Conservation (phyloP, 495 filamentous ascomycete genomes). For the Pyrenula massariospora region DNA sequence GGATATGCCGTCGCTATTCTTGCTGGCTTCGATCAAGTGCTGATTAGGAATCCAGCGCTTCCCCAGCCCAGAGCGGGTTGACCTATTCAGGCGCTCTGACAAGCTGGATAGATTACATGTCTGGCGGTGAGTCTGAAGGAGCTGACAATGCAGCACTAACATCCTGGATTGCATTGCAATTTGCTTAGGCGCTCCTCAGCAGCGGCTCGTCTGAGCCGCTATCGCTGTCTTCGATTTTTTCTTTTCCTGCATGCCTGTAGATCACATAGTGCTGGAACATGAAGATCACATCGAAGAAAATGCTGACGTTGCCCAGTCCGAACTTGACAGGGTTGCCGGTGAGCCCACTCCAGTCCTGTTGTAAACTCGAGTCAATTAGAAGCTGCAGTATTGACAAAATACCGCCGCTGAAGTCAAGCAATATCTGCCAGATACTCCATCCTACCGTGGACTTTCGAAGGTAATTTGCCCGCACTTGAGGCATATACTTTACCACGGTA, state of each 20-base stretch:
- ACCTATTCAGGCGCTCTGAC: neutral
- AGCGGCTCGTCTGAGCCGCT: neutral
- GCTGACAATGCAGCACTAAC: neutral
- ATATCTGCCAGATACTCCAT: conserved; percentile 76
- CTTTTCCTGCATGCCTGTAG: conserved; percentile 34
- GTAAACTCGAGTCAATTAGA: conserved; percentile 70
- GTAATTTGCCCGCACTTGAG: conserved; percentile 76
- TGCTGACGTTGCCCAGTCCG: conserved; percentile 66
- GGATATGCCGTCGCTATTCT: neutral
- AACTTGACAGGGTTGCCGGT: conserved; percentile 90
- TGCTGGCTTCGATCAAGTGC: neutral
- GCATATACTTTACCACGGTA: conserved; percentile 83
- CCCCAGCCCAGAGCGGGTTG: too few relatives aligned
- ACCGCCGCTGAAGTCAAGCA: conserved; percentile 76
- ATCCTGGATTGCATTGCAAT: neutral
- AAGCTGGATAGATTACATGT: neutral
- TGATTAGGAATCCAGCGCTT: too few relatives aligned
- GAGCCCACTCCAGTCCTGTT: conserved; percentile 79
- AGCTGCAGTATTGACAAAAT: conserved; percentile 74
- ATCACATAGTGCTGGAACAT: conserved; percentile 78
- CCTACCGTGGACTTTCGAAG: conserved; percentile 70
- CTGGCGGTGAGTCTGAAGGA: neutral
- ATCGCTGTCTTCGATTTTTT: conserved; percentile 5
- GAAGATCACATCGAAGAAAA: conserved; percentile 80
- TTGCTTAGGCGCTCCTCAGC: neutral